These are phyloP conservation scores for Pythium rhizo-oryzae DNA, from an alignment of 352 stramenopile species.

Conservation along the genomic window DNA sequence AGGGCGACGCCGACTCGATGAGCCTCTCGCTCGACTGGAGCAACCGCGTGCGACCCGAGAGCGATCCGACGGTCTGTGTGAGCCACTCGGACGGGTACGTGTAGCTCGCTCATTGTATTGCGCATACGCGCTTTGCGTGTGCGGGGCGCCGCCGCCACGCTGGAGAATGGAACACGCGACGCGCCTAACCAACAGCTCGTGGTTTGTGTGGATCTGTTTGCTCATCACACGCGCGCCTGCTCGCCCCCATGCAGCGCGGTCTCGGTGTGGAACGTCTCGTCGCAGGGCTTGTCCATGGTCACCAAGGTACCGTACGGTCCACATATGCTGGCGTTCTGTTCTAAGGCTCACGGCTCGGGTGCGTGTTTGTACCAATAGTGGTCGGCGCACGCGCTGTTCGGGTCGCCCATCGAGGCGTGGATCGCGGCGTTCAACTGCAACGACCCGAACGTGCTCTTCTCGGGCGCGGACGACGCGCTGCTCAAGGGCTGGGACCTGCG, in stretches of 20 bases:
- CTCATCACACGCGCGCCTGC: not conserved
- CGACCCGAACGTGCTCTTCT: constrained; percentile 76
- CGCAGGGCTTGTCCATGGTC: constrained; percentile 37
- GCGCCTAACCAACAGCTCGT: not conserved
- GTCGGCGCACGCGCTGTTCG: constrained; percentile 73
- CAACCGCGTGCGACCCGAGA: constrained; percentile 54
- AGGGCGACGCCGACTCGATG: constrained; percentile 55
- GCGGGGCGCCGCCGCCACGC: not conserved
- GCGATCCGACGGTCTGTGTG: constrained; percentile 67
- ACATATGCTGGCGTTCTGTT: constrained; percentile 10
- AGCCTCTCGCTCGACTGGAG: constrained; percentile 88
- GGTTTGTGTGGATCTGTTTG: not conserved
- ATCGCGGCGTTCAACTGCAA: constrained; percentile 84
- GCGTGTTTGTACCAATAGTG: no score
- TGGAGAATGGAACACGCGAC: constrained; percentile 19
- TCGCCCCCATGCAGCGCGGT: constrained; percentile 33
- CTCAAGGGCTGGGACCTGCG: constrained; percentile 86
- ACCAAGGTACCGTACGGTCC: constrained; percentile 43
- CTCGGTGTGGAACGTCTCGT: constrained; percentile 54
- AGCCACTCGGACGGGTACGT: constrained; percentile 82
- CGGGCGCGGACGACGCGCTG: constrained; percentile 73
- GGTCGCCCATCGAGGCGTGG: constrained; percentile 81
- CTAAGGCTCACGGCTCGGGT: not conserved
- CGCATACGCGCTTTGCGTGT: constrained; percentile 15
- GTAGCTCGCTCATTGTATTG: constrained; percentile 2